phyloP scores from a whole-genome alignment of 257 asterid species.

The Rubia yunnanensis region DNA sequence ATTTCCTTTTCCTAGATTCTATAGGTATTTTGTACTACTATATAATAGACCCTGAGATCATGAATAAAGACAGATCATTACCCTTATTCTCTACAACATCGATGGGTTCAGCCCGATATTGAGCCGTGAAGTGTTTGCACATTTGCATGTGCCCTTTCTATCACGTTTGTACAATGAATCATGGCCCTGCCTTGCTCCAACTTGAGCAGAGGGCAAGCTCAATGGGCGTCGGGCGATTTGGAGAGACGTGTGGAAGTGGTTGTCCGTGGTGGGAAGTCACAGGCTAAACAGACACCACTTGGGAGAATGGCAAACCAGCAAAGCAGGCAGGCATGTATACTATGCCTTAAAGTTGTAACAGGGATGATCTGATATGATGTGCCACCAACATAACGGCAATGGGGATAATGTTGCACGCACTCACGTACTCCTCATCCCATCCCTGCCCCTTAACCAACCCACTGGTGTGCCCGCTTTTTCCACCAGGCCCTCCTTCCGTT shows the following conservation, averaged over 20 bases:
- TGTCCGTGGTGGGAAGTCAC: background rate
- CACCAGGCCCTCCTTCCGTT: background rate
- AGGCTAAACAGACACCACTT: background rate
- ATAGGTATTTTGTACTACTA: too few species aligned
- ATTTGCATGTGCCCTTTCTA: too few species aligned
- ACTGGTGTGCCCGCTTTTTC: background rate
- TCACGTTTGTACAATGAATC: too few species aligned
- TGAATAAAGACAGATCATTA: too few species aligned
- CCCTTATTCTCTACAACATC: too few species aligned
- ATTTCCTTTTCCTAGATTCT: too few species aligned
- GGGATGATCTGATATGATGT: background rate
- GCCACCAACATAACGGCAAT: background rate
- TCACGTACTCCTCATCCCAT: background rate
- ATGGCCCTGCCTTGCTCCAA: too few species aligned
- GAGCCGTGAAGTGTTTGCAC: too few species aligned
- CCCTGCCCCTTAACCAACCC: background rate
- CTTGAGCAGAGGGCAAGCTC: too few species aligned
- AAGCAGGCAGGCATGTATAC: background rate
- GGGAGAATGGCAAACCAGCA: background rate
- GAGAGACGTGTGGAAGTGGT: background rate
- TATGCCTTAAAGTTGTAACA: background rate
- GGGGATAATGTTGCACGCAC: background rate
- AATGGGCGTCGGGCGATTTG: background rate
- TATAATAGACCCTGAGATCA: too few species aligned
- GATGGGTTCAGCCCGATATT: too few species aligned